Base-by-base conservation (phyloP, 345 rosid species). In the Physaria fendleri region DNA sequence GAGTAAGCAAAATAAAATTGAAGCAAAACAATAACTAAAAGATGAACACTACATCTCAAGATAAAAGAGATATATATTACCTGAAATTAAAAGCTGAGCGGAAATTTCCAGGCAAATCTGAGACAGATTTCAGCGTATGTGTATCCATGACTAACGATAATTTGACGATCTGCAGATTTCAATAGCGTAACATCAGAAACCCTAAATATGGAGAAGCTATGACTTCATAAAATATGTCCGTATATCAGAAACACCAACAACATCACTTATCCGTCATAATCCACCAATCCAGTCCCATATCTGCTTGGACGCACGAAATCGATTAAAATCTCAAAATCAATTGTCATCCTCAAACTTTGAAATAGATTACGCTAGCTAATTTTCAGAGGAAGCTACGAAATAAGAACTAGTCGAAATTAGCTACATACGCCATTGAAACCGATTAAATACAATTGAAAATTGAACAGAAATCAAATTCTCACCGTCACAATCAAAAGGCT, bases 31-130 rank as follows among this genome's bases (percentile, higher is more conserved):
- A 28, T 15, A 14, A 33, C n/a, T 44, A 22, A 1, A 13, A 24
- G 0, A 50, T 7, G 10, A 55, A 23, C 6, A 45, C 3, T 0
- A 63, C 51, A 52, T 51, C 22, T 27, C 28, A 71, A 62, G 29
- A 27, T 20, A 16, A 38, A 11, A 37, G 21, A 21, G 13, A 24
- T 24, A 24, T 14, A 25, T 30, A 24, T 14, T 40, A 92, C 98
- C 95, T 86, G 87, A 92, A 88, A 60, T 66, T 71, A 68, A 81
- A 92, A 58, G 72, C 68, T 45, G 97, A 83, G 56, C 85, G 82
- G 71, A 92, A 86, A 18, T 69, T 82, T 17, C 58, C 65, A 9
- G 97, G 94, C 67, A 88, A 64, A 75, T 92, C 91, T 37, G 78
- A 67, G 60, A 86, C 84, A 10, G 95, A 88, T 77, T 84, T 88